A percentile compares a stretch with the other conserved stretches of the same genome.
These are phyloP conservation scores for Wallacemonas rigidus DNA, from an alignment of 208 protist genomes.

Conservation along the genomic window DNA sequence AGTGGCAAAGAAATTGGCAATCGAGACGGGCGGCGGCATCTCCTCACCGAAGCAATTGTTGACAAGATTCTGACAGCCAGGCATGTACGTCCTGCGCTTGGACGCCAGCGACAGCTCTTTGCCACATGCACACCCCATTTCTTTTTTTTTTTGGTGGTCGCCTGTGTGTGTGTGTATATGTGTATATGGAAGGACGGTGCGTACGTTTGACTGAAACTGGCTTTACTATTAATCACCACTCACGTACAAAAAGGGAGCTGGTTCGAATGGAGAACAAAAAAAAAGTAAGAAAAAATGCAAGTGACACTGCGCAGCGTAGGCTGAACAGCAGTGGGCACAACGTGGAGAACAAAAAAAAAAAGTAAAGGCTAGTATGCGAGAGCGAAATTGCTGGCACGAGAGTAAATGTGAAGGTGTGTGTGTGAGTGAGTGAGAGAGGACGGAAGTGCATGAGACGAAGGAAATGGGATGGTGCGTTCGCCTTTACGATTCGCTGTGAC, in stretches of 20 bases:
- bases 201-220: no score
- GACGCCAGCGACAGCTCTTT: constrained; percentile 17
- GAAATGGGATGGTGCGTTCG: no score
- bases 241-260: no score
- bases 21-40: constrained; percentile 29
- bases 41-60: constrained; percentile 44
- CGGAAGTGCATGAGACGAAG: no score
- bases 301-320: no score
- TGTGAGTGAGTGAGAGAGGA: no score
- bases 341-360: constrained; percentile 24
- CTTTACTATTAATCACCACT: no score
- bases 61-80: constrained; percentile 37
- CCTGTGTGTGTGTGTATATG: not conserved
- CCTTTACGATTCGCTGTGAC: no score
- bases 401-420: no score
- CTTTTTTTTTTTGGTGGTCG: not conserved
- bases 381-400: not conserved
- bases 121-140: constrained; percentile 39
- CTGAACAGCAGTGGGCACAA: no score
- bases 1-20: constrained; percentile 53
- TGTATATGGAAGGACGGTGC: not conserved
- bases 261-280: no score
- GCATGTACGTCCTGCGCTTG: constrained; percentile 37
- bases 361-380: constrained; percentile 1
- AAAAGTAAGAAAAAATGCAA: no score